These are phyloP conservation scores for Lanmaoa pseudosensibilis DNA, from an alignment of 768 basidiomycete genomes.

Conservation along the genomic window DNA sequence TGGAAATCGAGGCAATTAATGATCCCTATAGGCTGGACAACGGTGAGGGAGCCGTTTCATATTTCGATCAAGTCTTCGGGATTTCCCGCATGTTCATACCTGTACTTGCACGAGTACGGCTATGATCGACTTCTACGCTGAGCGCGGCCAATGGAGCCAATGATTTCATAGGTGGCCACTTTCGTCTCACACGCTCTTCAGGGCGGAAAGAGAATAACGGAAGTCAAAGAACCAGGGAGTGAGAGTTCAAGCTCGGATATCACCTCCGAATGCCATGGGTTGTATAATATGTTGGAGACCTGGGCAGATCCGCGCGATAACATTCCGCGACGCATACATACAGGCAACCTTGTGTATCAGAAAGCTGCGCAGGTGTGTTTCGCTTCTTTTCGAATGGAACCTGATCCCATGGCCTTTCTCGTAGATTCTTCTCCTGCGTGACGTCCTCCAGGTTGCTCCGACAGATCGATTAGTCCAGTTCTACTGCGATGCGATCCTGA, in stretches of 20 bases:
- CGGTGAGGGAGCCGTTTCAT: conserved; percentile 35
- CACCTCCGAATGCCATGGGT: conserved; percentile 23
- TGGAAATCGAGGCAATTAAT: conserved; percentile 18
- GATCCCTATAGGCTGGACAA: conserved; percentile 28
- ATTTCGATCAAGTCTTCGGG: conserved; percentile 48
- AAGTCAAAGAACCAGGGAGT: conserved; percentile 9
- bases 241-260: conserved; percentile 16
- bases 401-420: conserved; percentile 17
- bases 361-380: conserved; percentile 35
- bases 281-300: conserved; percentile 28
- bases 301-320: conserved; percentile 27
- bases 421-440: conserved; percentile 37
- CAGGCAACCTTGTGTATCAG: conserved; percentile 39
- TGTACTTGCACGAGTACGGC: conserved; percentile 30
- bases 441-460: conserved; percentile 30
- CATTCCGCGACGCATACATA: conserved; percentile 29
- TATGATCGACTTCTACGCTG: background rate
- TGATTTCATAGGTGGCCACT: conserved; percentile 17
- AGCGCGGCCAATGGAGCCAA: background rate
- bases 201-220: conserved; percentile 27
- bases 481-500: conserved; percentile 28
- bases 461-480: conserved; percentile 31
- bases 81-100: conserved; percentile 33
- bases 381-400: conserved; percentile 20
- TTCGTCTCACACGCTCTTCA: conserved; percentile 33